Percentiles rank a stretch among this genome's conserved stretches.
phyloP scores from a whole-genome alignment of 2,329 filamentous ascomycete genomes.

The Rhynchosporium secalis region DNA sequence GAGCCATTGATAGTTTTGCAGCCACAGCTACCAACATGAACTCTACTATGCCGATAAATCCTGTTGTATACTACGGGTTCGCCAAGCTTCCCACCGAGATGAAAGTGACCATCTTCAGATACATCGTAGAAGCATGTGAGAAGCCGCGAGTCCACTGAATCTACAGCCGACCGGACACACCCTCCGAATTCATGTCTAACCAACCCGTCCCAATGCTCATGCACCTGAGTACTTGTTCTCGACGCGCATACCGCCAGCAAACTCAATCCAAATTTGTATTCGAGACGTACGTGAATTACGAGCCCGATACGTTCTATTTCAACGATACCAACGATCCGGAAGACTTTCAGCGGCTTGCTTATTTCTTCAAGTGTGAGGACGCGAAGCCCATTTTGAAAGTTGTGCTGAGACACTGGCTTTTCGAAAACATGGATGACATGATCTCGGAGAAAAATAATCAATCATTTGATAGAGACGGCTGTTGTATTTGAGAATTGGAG shows the following conservation, averaged over 20 bases:
- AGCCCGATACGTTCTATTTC: constrained; percentile 3
- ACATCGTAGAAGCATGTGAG: neutral
- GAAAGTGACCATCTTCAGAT: neutral
- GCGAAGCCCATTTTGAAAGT: constrained; percentile 2
- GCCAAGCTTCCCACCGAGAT: neutral
- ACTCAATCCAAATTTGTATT: neutral
- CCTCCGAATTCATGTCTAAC: neutral
- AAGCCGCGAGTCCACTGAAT: neutral
- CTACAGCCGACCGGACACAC: neutral
- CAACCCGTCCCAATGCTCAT: neutral
- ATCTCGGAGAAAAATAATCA: neutral
- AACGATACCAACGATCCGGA: neutral
- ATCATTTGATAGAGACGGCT: neutral
- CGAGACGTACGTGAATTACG: neutral
- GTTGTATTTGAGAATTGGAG: neutral
- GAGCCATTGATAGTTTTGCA: neutral
- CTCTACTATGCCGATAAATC: too few species aligned
- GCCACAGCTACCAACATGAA: neutral
- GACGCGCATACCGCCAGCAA: neutral
- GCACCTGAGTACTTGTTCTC: neutral
- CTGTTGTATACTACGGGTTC: neutral
- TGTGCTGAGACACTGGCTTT: constrained; percentile 2
- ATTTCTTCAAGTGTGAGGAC: neutral
- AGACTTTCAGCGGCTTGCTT: constrained; percentile 5
- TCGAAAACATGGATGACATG: neutral